phyloP scores from a whole-genome alignment of 495 filamentous ascomycete species.

The Neurospora intermedia region DNA sequence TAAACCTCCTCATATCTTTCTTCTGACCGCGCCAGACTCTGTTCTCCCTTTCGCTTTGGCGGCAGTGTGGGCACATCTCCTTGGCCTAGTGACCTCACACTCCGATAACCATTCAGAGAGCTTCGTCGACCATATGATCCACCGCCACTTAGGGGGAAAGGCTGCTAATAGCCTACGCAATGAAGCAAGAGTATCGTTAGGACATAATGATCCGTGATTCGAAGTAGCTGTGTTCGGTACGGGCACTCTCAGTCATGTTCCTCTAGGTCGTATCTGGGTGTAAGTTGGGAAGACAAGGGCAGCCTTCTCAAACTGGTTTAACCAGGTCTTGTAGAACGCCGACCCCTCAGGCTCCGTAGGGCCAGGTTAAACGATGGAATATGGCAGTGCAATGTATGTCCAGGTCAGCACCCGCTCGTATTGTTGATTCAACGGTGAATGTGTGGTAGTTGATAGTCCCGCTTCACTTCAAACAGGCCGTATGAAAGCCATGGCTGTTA shows the following conservation, averaged over 20 bases:
- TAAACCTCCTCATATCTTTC: not conserved
- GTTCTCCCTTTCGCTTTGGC: not conserved
- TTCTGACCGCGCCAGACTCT: not conserved
- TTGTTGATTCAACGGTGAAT: not conserved
- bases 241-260: not conserved
- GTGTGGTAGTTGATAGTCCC: not conserved
- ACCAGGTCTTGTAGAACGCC: not conserved
- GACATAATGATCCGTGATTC: not conserved
- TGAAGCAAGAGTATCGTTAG: not conserved
- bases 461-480: not conserved
- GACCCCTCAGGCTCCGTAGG: not conserved
- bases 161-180: not conserved
- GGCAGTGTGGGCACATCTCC: not conserved
- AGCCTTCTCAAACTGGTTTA: not conserved
- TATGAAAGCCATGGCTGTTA: not conserved
- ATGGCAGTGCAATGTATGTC: not conserved
- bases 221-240: not conserved
- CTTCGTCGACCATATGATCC: not conserved
- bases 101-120: not conserved
- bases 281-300: not conserved
- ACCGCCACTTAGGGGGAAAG: not conserved
- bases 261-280: not conserved
- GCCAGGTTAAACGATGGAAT: not conserved
- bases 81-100: not conserved
- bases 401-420: not conserved